Evolutionary conservation across 495 filamentous ascomycete genomes (phyloP), one percentile per base, ranked within the genome.

Genomic region (Aspergillus diversus): DNA sequence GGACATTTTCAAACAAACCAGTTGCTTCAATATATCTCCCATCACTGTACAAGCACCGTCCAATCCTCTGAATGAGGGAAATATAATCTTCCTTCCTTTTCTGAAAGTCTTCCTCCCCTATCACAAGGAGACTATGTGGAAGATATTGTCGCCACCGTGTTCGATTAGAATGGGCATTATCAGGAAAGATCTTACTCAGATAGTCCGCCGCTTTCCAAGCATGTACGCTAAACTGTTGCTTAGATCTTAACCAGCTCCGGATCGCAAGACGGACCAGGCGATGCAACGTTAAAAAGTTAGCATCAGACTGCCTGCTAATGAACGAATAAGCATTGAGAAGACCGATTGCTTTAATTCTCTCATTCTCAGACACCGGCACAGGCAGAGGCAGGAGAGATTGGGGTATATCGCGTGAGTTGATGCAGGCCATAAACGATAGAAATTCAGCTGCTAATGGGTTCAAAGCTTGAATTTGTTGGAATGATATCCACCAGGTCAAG

Each of bases 401-500:
- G 69, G 67, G 37, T 46, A 59, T 63, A 78, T 57, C 60, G 2
- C 47, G 51, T 16, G 67, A 48, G 15, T 80, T 71, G 2, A 86
- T 54, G 17, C 76, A 77, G 5, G 80, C 65, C 66, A 85, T 79
- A 55, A 81, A 76, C 0, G 63, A 67, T 0, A 87, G 60, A 54
- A 74, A 74, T 0, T 80, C 63, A 0, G 75, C 68, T 0, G 83
- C 81, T 0, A 72, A 7, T 0, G 46, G 48, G 37, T 78, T 56
- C 1, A 58, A 42, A 6, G 68, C 35, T 33, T 61, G 71, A 9
- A 86, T 81, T 60, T 86, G 79, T 0, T 71, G 61, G 52, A 87
- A 83, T 0, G 83, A 84, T 1, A 84, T 78, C 1, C 81, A 69
- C 84, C 82, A 87, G 0, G 84, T 88, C 0, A 72, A 75, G 4